These are phyloP conservation scores for Ligustrum vulgare DNA, from an alignment of 257 asterid species.

Conservation along the genomic window DNA sequence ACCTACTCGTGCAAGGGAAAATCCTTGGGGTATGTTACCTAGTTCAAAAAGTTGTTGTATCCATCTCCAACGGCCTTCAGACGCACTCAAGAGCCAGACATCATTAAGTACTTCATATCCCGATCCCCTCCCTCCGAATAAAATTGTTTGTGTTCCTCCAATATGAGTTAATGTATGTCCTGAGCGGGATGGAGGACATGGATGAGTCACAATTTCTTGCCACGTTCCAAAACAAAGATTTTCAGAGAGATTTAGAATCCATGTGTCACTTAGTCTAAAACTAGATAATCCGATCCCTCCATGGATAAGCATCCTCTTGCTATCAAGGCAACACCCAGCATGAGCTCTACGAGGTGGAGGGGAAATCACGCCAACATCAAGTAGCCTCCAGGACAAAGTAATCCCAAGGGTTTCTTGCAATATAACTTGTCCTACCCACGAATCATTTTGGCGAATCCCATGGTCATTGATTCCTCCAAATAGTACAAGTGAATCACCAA, in stretches of 20 bases:
- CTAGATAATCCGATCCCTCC: conserved; percentile 84
- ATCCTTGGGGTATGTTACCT: conserved; percentile 59
- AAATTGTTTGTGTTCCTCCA: conserved; percentile 49
- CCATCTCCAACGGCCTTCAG: conserved; percentile 63
- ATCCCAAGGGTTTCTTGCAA: conserved; percentile 39
- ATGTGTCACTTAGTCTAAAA: conserved; percentile 63
- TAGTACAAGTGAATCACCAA: conserved; percentile 55
- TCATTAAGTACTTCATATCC: conserved; percentile 74
- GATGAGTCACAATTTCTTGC: conserved; percentile 49
- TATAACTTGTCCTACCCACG: conserved; percentile 64
- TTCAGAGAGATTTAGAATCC: conserved; percentile 72
- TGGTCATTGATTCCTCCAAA: conserved; percentile 91
- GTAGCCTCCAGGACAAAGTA: conserved; percentile 71
- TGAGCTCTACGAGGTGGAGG: conserved; percentile 95
- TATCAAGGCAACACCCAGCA: conserved; percentile 68
- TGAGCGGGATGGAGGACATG: conserved; percentile 78
- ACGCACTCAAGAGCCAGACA: conserved; percentile 64
- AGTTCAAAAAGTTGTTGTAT: conserved; percentile 49
- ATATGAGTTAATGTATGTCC: conserved; percentile 79
- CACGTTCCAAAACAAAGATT: conserved; percentile 61
- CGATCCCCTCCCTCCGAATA: conserved; percentile 86
- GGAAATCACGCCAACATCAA: conserved; percentile 46
- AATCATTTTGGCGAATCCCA: conserved; percentile 71
- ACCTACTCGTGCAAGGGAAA: conserved; percentile 82
- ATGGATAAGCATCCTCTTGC: conserved; percentile 61